These are phyloP conservation scores for Fomitopsis serialis DNA, from an alignment of 768 basidiomycete genomes.

Conservation along the genomic window DNA sequence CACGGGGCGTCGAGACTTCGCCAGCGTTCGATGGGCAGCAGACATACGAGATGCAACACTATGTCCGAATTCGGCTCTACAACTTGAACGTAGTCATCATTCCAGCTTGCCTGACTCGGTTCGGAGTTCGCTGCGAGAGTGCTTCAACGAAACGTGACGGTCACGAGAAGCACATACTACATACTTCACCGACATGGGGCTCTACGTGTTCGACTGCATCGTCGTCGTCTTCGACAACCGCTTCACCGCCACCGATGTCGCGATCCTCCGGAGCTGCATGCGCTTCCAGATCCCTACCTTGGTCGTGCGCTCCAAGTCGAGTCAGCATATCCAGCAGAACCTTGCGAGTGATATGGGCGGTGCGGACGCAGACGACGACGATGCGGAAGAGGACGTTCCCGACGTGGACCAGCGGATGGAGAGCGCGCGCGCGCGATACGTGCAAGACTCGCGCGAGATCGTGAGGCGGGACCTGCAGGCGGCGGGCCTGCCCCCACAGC, in stretches of 20 bases:
- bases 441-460: not conserved
- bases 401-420: not conserved
- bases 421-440: not conserved
- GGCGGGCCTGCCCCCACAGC: not conserved
- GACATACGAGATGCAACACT: too few relatives aligned
- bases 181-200: not conserved
- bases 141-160: too few relatives aligned
- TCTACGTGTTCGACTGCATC: conserved; percentile 3
- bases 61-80: too few relatives aligned
- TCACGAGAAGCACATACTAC: too few relatives aligned
- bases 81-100: too few relatives aligned
- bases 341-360: not conserved
- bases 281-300: not conserved
- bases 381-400: not conserved
- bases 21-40: too few relatives aligned
- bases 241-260: conserved; percentile 1
- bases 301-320: conserved; percentile 1
- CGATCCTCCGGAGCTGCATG: not conserved
- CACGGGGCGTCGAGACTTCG: too few relatives aligned
- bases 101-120: too few relatives aligned
- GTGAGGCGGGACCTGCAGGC: not conserved
- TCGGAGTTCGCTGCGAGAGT: too few relatives aligned
- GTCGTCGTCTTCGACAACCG: not conserved
- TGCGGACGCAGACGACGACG: not conserved
- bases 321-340: not conserved